Evolutionary conservation across 2,329 filamentous ascomycete species (phyloP).

Genomic region (Talaromyces pinophilus): DNA sequence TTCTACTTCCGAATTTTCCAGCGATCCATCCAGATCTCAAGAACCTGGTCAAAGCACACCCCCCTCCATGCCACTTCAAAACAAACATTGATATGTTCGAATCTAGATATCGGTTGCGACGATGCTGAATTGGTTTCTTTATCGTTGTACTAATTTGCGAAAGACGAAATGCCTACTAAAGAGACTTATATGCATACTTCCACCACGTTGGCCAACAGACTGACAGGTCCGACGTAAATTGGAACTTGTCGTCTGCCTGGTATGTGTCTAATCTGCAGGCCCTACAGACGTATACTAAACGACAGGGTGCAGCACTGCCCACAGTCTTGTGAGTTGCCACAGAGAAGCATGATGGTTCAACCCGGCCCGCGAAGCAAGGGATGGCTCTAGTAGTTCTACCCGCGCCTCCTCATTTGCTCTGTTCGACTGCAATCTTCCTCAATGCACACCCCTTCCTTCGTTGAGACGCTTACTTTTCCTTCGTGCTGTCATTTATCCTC

Average conservation of each 20-base stretch:
- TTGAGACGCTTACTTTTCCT: slow-evolving; percentile 11
- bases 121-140: no score
- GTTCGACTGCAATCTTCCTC: slow-evolving; percentile 19
- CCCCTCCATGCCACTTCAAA: background rate
- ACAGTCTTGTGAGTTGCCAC: slow-evolving; percentile 25
- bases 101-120: background rate
- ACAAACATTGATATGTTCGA: slow-evolving; percentile 5
- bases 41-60: slow-evolving; percentile 7
- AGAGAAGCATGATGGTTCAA: slow-evolving; percentile 28
- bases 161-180: background rate
- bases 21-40: slow-evolving; percentile 4
- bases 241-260: slow-evolving; percentile 5
- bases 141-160: no score
- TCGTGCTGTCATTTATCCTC: slow-evolving; percentile 14
- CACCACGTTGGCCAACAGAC: slow-evolving; percentile 9
- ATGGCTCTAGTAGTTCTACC: slow-evolving; percentile 32
- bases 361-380: slow-evolving; percentile 34
- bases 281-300: background rate
- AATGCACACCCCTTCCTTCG: slow-evolving; percentile 20
- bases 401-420: slow-evolving; percentile 30
- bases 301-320: background rate
- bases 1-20: slow-evolving; percentile 5
- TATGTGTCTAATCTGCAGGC: slow-evolving; percentile 18
- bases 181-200: slow-evolving; percentile 1
- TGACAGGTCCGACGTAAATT: slow-evolving; percentile 9